Evolutionary conservation across 129 eudicot genomes (phyloP).

Genomic region (Helichrysum umbraculigerum): DNA sequence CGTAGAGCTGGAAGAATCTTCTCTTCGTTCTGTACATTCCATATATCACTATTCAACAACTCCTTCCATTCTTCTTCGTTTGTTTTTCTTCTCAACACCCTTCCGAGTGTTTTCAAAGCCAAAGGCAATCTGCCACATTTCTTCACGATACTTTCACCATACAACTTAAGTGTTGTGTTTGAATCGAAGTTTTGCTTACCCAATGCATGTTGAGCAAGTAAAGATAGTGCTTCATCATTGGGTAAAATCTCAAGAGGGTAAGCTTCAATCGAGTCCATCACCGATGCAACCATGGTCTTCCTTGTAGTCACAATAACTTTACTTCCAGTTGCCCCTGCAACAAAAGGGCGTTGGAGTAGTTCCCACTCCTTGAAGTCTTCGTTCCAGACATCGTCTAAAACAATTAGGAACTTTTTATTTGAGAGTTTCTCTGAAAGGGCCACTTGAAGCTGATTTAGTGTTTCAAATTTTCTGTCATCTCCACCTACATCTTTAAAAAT

Average conservation of each 20-base stretch:
- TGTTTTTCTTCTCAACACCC: slow-evolving; percentile 23
- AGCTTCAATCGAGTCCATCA: slow-evolving; percentile 36
- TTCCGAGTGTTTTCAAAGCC: slow-evolving; percentile 40
- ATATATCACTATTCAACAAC: slow-evolving; percentile 28
- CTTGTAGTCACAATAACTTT: neutral
- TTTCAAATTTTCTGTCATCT: neutral
- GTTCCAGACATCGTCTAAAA: slow-evolving; percentile 14
- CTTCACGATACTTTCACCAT: slow-evolving; percentile 32
- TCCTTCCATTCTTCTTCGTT: slow-evolving; percentile 29
- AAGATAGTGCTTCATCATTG: slow-evolving; percentile 29
- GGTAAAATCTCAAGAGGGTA: slow-evolving; percentile 35
- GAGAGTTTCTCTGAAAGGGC: neutral
- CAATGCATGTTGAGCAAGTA: slow-evolving; percentile 41
- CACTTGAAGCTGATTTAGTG: neutral
- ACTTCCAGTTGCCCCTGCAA: slow-evolving; percentile 9
- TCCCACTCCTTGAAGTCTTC: neutral
- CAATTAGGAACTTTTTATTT: neutral
- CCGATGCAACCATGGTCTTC: neutral
- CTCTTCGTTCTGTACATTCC: slow-evolving; percentile 22
- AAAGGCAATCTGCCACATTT: slow-evolving; percentile 45
- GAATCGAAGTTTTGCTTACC: slow-evolving; percentile 20
- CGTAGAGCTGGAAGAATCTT: slow-evolving; percentile 37
- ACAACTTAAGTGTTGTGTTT: slow-evolving; percentile 10
- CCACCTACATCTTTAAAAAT: neutral
- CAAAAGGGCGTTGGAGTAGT: slow-evolving; percentile 12